phyloP scores from a whole-genome alignment of 805 yeast genomes.

The Cyberlindnera veronae region DNA sequence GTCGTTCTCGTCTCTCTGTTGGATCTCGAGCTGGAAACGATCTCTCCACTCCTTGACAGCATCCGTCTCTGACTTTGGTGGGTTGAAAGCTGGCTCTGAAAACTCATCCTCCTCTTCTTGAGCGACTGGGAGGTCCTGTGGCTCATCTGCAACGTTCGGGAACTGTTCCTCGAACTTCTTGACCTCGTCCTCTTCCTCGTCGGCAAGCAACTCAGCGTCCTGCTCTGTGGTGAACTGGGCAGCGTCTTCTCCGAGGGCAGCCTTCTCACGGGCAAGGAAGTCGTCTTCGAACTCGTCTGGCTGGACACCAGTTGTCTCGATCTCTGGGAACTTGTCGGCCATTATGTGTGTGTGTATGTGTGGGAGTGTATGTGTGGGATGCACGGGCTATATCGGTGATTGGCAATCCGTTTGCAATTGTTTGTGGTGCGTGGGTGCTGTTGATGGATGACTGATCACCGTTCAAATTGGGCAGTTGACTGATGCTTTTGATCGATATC shows the following conservation, averaged over 20 bases:
- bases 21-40: conserved; percentile 73
- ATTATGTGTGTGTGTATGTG: conserved; percentile 29
- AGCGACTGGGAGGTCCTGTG: conserved; percentile 14
- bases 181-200: conserved; percentile 39
- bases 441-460: no score
- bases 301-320: conserved; percentile 39
- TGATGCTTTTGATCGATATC: no score
- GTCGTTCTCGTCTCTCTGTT: conserved; percentile 73
- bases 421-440: no score
- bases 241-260: conserved; percentile 48
- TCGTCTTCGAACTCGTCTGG: conserved; percentile 40
- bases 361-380: no score
- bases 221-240: conserved; percentile 68
- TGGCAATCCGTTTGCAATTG: no score
- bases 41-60: conserved; percentile 76
- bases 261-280: conserved; percentile 66
- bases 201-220: conserved; percentile 47
- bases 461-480: no score
- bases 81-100: conserved; percentile 29
- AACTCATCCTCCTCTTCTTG: conserved; percentile 40
- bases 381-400: no score
- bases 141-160: conserved; percentile 49
- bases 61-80: conserved; percentile 44
- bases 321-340: conserved; percentile 78
- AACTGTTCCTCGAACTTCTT: conserved; percentile 62